Evolutionary conservation across 306 rosid species (phyloP).

Genomic region (Morella rubra): DNA sequence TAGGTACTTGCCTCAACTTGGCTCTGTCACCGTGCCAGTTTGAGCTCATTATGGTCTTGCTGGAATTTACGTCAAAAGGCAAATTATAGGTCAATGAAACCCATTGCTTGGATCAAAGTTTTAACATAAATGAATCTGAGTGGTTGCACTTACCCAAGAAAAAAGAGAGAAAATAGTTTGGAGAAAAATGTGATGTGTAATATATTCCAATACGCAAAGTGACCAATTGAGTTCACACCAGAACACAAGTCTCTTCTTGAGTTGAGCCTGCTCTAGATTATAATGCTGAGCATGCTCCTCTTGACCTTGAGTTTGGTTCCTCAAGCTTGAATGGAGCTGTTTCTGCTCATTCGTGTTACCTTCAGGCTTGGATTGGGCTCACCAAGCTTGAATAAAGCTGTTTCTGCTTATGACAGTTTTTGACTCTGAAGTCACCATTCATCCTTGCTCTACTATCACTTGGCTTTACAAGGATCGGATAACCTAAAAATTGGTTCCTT

Average conservation of each 20-base stretch:
- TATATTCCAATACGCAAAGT: neutral
- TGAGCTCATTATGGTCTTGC: neutral
- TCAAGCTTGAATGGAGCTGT: neutral
- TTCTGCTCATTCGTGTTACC: slow-evolving; percentile 11
- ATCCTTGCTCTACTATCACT: neutral
- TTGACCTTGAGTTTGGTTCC: neutral
- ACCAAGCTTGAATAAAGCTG: neutral
- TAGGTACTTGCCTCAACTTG: neutral
- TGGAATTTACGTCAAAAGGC: neutral
- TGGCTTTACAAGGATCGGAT: neutral
- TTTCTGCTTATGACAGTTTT: neutral
- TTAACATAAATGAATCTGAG: neutral
- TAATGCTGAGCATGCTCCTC: neutral
- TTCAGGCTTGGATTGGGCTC: neutral
- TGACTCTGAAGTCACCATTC: slow-evolving; percentile 1
- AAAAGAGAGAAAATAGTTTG: neutral
- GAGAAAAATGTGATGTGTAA: neutral
- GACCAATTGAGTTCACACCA: neutral
- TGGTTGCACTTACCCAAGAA: neutral
- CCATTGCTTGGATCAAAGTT: neutral
- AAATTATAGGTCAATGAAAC: neutral
- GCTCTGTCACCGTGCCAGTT: neutral
- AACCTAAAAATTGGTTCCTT: neutral
- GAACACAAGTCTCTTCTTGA: neutral
- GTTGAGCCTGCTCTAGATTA: neutral